Base-by-base conservation (phyloP, 768 basidiomycete species). In the Gloeopeniophorella convolvens region DNA sequence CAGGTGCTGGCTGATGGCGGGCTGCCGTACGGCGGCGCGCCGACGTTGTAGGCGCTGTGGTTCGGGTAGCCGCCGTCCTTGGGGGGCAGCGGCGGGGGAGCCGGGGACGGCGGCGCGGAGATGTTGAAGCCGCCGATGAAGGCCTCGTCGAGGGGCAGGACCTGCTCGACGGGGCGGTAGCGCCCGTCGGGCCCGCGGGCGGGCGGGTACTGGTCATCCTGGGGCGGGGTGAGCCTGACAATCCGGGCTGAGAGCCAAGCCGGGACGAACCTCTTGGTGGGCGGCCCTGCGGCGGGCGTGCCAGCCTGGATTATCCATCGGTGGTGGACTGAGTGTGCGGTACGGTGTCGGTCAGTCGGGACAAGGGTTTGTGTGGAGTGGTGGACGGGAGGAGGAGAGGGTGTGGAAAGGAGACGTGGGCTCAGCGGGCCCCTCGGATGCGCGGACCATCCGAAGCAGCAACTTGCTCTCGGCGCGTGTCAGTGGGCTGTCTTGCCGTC, bases 291-390 rank as follows among this genome's bases (percentile, higher is more conserved):
- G 75, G 13, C 72, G 72, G 30, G 86, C 85, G 58, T 76, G 77
- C 87, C 88, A 90, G 49, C 89, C 89, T 46, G 80, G 69, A 50
- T 76, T 80, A 63, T 89, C 89, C 86, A 90, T n/a, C n/a, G n/a
- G n/a, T 89, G 39, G 16, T 46, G 45, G 9, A 39, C 40, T 35
- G 20, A 27, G 43, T 9, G 6, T 43, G 26, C 26, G n/a, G n/a
- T n/a, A n/a, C n/a, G n/a, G n/a, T n/a, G n/a, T n/a, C n/a, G n/a
- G n/a, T 10, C 11, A 28, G 8, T 45, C 27, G 11, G 6, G 5
- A 7, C 5, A 18, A 9, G 30, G 6, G 20, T 32, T 13, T 16
- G 31, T n/a, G 36, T 10, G 15, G 4, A 16, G 15, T 24, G 16
- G 30, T 39, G 50, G 37, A 39, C 10, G 9, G 33, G 15, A 34